Conservation (phyloP, 345 rosid genomes). For the Hevea brasiliensis region DNA sequence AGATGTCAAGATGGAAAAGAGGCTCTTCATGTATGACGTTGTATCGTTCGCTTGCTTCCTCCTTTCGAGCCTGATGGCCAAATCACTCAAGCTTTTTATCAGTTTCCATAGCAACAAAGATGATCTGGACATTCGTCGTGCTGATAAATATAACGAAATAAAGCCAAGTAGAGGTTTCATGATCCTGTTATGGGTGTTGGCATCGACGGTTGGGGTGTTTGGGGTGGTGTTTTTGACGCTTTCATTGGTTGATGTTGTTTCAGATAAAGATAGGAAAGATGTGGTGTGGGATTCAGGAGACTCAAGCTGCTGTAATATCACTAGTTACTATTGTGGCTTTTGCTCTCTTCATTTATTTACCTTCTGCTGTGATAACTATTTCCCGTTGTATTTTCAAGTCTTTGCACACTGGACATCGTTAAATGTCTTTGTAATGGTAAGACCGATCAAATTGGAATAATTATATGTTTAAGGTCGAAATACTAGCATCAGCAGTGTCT, state of each 20-base stretch:
- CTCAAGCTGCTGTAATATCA: not conserved
- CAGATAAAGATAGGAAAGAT: constrained; percentile 34
- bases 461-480: too few relatives aligned
- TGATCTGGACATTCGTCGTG: not conserved
- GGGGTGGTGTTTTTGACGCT: constrained; percentile 32
- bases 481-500: too few relatives aligned
- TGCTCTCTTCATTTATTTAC: constrained; percentile 1
- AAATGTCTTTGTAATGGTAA: too few relatives aligned
- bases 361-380: not conserved
- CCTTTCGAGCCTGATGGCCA: constrained; percentile 41
- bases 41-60: constrained; percentile 36
- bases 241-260: constrained; percentile 38
- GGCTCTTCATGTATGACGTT: constrained; percentile 23
- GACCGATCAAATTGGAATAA: too few relatives aligned
- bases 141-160: not conserved
- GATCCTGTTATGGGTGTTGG: constrained; percentile 18
- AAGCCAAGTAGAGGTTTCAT: not conserved
- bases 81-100: constrained; percentile 33
- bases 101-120: not conserved
- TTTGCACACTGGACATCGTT: too few relatives aligned
- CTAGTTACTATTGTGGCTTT: not conserved
- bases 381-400: too few relatives aligned
- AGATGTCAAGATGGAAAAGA: not conserved
- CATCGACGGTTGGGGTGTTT: constrained; percentile 25
- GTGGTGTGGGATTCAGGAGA: not conserved